Conservation (phyloP, 768 basidiomycete genomes). For the Lactarius trivialis region DNA sequence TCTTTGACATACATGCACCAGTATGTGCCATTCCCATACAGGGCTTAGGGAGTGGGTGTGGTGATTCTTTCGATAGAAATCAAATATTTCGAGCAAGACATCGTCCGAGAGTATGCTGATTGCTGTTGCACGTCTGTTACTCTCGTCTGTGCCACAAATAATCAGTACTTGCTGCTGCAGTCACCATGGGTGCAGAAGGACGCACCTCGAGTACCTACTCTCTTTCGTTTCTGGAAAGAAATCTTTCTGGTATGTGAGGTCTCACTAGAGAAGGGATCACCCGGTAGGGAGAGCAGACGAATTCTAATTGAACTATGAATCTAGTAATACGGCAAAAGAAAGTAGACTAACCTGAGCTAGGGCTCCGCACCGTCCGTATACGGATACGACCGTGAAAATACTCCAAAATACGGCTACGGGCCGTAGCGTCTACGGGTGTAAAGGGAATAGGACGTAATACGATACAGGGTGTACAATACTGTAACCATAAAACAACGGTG, state of each 20-base stretch:
- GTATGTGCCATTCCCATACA: not conserved
- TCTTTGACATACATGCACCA: not conserved
- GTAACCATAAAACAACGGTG: no score
- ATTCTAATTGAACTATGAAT: not conserved
- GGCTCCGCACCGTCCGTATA: no score
- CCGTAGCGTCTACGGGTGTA: no score
- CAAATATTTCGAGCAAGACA: not conserved
- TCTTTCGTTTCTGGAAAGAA: not conserved
- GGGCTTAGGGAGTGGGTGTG: rapidly evolving
- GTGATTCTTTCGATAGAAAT: not conserved
- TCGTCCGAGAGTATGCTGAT: not conserved
- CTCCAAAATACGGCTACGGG: no score
- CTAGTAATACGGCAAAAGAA: no score
- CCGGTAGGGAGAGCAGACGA: not conserved
- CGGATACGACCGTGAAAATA: no score
- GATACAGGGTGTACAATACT: no score
- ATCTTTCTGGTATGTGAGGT: not conserved
- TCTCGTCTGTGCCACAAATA: not conserved
- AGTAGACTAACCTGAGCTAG: no score
- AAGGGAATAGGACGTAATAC: no score
- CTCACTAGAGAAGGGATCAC: not conserved
- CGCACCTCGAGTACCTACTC: not conserved
- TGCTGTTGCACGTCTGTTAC: not conserved
- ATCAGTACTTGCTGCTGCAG: not conserved
- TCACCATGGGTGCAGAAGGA: not conserved